These are phyloP conservation scores for Diaporthe citrichinensis DNA, from an alignment of 2,329 filamentous ascomycete species.

Conservation along the genomic window DNA sequence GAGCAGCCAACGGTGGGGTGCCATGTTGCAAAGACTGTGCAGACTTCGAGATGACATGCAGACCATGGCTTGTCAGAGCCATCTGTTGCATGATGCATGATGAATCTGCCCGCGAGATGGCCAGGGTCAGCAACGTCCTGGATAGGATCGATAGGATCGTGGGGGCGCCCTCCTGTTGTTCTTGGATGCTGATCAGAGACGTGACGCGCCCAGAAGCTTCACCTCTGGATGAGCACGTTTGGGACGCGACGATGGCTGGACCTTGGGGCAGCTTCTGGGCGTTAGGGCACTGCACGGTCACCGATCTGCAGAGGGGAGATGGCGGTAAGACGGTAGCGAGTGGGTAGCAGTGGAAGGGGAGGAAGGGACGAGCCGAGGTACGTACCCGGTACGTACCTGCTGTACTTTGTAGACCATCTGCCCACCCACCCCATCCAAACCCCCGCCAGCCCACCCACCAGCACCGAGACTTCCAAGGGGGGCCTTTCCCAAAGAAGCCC, in stretches of 20 bases:
- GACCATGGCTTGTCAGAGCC: neutral
- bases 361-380: constrained; percentile 30
- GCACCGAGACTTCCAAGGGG: neutral
- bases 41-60: constrained; percentile 14
- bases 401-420: neutral
- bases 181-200: neutral
- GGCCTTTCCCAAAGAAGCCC: neutral
- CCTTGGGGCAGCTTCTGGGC: neutral
- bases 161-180: neutral
- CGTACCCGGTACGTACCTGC: neutral
- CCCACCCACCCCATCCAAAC: neutral
- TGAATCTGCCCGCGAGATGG: constrained; percentile 4
- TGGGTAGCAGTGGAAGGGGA: constrained; percentile 18
- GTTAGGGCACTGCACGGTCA: neutral
- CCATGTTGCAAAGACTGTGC: constrained; percentile 10
- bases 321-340: constrained; percentile 28
- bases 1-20: constrained; percentile 3
- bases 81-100: constrained; percentile 16
- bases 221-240: constrained; percentile 17
- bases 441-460: neutral
- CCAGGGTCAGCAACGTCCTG: neutral
- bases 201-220: constrained; percentile 2
- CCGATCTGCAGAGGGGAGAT: constrained; percentile 7
- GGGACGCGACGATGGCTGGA: neutral
- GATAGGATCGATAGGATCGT: neutral